Percentiles rank a stretch among this genome's conserved stretches.
Evolutionary conservation across 1,139 yeast genomes (phyloP).

Genomic region (Magnusiomyces fungicola): DNA sequence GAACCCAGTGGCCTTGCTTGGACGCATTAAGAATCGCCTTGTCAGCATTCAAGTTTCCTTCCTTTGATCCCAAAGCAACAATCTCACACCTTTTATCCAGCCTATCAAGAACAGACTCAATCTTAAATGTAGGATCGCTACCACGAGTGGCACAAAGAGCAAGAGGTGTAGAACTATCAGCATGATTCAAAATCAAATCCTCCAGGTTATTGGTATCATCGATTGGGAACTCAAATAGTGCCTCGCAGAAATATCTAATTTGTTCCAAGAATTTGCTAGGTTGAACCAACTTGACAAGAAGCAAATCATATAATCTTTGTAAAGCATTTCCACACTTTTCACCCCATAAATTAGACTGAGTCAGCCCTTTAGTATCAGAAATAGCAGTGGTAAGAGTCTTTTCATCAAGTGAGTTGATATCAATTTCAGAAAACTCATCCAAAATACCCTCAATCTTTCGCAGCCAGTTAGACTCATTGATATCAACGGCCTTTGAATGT

Average conservation of each 20-base stretch:
- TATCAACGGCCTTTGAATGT: conserved; percentile 5
- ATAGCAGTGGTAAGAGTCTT: conserved; percentile 83
- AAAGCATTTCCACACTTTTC: conserved; percentile 16
- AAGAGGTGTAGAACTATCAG: conserved; percentile 34
- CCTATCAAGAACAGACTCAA: conserved; percentile 40
- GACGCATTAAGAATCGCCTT: conserved; percentile 43
- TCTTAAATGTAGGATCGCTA: conserved; percentile 55
- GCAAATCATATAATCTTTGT: conserved; percentile 17
- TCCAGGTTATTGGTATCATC: conserved; percentile 12
- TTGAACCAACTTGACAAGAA: conserved; percentile 20
- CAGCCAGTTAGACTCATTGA: conserved; percentile 12
- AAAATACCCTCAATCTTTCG: conserved; percentile 10
- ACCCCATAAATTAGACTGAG: conserved; percentile 12
- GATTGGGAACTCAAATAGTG: conserved; percentile 4
- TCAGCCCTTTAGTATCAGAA: conserved; percentile 32
- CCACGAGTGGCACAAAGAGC: conserved; percentile 56
- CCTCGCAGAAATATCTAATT: conserved; percentile 17
- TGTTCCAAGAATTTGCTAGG: conserved; percentile 22
- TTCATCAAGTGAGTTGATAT: conserved; percentile 47
- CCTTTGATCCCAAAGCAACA: conserved; percentile 72
- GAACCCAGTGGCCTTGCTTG: conserved; percentile 53
- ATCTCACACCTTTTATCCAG: conserved; percentile 31
- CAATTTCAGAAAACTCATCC: conserved; percentile 12
- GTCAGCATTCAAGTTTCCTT: conserved; percentile 53
- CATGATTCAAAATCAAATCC: conserved; percentile 18